phyloP scores from a whole-genome alignment of 805 yeast genomes.

The Blastobotrys terrestris region DNA sequence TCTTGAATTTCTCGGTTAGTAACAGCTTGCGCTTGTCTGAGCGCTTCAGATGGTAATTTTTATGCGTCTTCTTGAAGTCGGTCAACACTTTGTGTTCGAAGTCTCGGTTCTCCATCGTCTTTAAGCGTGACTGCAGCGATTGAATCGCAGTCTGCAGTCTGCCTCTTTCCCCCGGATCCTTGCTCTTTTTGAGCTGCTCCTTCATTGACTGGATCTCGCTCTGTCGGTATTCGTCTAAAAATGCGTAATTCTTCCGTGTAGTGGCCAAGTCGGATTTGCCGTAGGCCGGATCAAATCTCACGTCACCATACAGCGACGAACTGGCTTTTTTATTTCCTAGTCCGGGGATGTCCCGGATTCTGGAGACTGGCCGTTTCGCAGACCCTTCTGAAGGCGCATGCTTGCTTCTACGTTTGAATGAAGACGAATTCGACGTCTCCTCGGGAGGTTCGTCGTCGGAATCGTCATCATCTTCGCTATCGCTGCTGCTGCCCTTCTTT shows the following conservation, averaged over 20 bases:
- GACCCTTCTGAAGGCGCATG: slow-evolving; percentile 87
- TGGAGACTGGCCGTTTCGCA: slow-evolving; percentile 63
- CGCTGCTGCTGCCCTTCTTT: slow-evolving; percentile 14
- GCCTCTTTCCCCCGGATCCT: slow-evolving; percentile 42
- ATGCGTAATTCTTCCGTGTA: slow-evolving; percentile 72
- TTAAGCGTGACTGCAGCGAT: slow-evolving; percentile 37
- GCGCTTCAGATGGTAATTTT: slow-evolving; percentile 40
- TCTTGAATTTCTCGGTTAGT: slow-evolving; percentile 30
- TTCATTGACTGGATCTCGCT: slow-evolving; percentile 61
- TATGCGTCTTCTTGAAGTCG: slow-evolving; percentile 69
- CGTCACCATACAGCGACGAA: slow-evolving; percentile 58
- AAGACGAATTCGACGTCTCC: slow-evolving; percentile 10
- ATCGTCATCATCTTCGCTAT: slow-evolving; percentile 9
- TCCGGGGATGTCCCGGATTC: slow-evolving; percentile 60
- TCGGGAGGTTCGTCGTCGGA: slow-evolving; percentile 17
- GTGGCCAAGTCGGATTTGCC: slow-evolving; percentile 71
- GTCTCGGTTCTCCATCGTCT: slow-evolving; percentile 68
- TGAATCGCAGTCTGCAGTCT: slow-evolving; percentile 29
- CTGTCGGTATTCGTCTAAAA: slow-evolving; percentile 79
- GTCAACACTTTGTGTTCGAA: slow-evolving; percentile 59
- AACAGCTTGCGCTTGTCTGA: slow-evolving; percentile 33
- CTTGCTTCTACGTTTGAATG: slow-evolving; percentile 43
- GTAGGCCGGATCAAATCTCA: slow-evolving; percentile 83
- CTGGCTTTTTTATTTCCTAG: slow-evolving; percentile 18
- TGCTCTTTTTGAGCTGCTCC: slow-evolving; percentile 36